These are phyloP conservation scores for Penicillium occitanis DNA, from an alignment of 2,329 filamentous ascomycete genomes.

Conservation along the genomic window DNA sequence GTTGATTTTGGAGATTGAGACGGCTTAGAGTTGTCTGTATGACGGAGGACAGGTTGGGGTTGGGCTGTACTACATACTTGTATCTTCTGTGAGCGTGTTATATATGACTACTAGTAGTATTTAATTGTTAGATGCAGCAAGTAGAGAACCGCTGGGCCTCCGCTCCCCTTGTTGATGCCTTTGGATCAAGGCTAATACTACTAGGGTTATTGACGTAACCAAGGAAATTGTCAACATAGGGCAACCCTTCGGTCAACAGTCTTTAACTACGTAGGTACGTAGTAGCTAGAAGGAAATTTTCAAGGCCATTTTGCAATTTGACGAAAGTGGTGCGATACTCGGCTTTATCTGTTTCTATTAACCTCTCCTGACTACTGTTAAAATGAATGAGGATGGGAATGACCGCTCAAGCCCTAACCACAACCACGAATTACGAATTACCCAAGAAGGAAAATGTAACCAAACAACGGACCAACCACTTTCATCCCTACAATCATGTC, in stretches of 20 bases:
- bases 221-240: background rate
- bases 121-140: background rate
- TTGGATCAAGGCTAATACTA: no score
- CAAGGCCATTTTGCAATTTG: background rate
- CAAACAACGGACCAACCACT: background rate
- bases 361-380: no score
- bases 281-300: no score
- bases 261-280: no score
- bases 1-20: constrained; percentile 28
- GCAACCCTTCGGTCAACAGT: no score
- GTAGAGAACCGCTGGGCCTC: no score
- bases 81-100: background rate
- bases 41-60: background rate
- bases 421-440: background rate
- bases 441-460: background rate
- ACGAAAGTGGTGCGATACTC: background rate
- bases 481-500: background rate
- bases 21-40: background rate
- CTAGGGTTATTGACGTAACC: background rate
- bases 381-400: no score
- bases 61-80: background rate
- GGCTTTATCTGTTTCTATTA: background rate
- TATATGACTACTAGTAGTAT: background rate
- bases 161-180: no score
- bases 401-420: no score